phyloP scores from a whole-genome alignment of 805 yeast species.

The Candida xyloterini region DNA sequence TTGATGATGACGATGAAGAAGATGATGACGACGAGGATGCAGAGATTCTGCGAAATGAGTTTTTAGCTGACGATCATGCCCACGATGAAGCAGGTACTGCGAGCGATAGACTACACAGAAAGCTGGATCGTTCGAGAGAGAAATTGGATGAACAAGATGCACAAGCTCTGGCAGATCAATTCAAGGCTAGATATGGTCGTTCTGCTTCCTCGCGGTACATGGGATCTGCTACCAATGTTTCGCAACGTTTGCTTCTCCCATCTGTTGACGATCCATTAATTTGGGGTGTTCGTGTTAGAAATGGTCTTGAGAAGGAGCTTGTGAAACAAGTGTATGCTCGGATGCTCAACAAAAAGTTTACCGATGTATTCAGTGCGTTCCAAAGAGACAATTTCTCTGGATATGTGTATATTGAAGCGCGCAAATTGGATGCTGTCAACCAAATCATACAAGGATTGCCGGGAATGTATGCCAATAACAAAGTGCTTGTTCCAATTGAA shows the following conservation, averaged over 20 bases:
- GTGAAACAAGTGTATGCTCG: constrained; percentile 83
- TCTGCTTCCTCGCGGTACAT: constrained; percentile 75
- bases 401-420: constrained; percentile 91
- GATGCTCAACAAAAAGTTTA: constrained; percentile 71
- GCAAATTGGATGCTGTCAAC: constrained; percentile 87
- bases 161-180: constrained; percentile 85
- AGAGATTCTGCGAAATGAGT: constrained; percentile 81
- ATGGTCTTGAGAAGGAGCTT: constrained; percentile 88
- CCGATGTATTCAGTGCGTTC: constrained; percentile 85
- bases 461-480: constrained; percentile 68
- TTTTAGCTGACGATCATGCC: constrained; percentile 71
- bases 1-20: constrained; percentile 95
- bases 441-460: constrained; percentile 87
- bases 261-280: constrained; percentile 95
- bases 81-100: constrained; percentile 49
- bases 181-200: constrained; percentile 89
- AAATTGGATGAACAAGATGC: constrained; percentile 93
- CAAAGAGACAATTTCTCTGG: constrained; percentile 93
- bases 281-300: constrained; percentile 93
- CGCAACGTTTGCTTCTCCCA: constrained; percentile 90
- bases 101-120: constrained; percentile 80
- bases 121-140: constrained; percentile 78
- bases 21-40: constrained; percentile 93
- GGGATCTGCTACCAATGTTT: constrained; percentile 81
- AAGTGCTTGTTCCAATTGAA: constrained; percentile 87